These are phyloP conservation scores for Meripilus lineatus DNA, from an alignment of 1,284 basidiomycete genomes.

Conservation along the genomic window DNA sequence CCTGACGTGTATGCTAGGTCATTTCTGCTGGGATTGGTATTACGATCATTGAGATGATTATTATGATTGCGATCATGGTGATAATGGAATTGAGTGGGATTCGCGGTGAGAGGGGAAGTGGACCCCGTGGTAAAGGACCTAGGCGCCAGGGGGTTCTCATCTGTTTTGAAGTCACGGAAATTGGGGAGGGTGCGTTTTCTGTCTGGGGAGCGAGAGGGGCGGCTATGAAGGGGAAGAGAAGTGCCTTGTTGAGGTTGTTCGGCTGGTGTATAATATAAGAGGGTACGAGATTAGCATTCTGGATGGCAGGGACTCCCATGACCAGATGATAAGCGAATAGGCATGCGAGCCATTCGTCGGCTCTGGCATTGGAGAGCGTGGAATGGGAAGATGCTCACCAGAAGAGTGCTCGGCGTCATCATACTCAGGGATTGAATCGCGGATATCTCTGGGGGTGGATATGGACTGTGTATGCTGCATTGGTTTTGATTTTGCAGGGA, in stretches of 20 bases:
- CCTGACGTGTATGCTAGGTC: conserved; percentile 15
- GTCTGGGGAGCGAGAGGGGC: too few species aligned
- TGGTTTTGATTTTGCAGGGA: too few species aligned
- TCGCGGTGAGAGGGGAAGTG: background rate
- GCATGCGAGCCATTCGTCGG: conserved; percentile 4
- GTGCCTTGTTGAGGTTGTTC: too few species aligned
- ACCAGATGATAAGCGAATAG: conserved; percentile 5
- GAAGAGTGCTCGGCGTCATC: too few species aligned
- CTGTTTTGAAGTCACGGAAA: conserved; percentile 23
- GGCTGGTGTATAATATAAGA: conserved; percentile 3
- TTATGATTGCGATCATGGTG: background rate
- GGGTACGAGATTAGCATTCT: background rate
- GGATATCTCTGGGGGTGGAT: too few species aligned
- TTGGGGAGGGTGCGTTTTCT: conserved; percentile 15
- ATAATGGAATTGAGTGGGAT: too few species aligned
- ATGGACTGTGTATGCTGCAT: too few species aligned
- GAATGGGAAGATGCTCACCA: too few species aligned
- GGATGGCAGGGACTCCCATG: background rate
- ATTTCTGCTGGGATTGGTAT: background rate
- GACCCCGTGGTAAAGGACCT: conserved; percentile 19
- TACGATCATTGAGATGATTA: too few species aligned
- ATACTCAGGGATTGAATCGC: too few species aligned
- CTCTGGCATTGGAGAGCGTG: too few species aligned
- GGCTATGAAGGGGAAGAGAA: too few species aligned
- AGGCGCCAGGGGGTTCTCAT: conserved; percentile 19